Base-by-base conservation (phyloP, 352 stramenopile genomes). In the Thalassiosira exigua region DNA sequence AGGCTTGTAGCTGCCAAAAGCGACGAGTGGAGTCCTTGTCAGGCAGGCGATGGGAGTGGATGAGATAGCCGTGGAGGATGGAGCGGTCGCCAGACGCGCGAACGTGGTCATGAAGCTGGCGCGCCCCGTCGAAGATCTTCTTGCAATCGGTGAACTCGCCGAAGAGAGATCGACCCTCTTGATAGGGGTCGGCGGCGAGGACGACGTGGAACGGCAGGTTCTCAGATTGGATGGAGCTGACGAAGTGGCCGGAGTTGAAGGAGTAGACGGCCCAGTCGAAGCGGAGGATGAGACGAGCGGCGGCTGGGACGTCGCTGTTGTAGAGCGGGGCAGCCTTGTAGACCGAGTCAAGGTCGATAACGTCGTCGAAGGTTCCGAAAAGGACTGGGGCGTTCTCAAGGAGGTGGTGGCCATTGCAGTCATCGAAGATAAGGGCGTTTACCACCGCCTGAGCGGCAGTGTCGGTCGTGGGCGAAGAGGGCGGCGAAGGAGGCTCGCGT, bases 211-310 rank as follows among this genome's bases (percentile, higher is more conserved):
- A 68, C 26, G 59, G 59, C 17, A 56, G 22, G 11, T 1, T 2
- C 21, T 41, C 2, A 2, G n/a, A n/a, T 2, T 22, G 21, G 1
- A 56, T 32, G 33, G 36, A 4, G 17, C 1, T 2, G 19, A 33
- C n/a, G 19, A 54, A 56, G 26, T 68, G 59, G n/a, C 59, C 59
- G 30, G 39, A 57, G 30, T 68, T 68, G 41, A 68, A 68, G 21
- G 26, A 27, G 22, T 69, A 81, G 0, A 75, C 32, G 3, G 59
- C 62, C 72, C 62, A 75, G 17, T n/a, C 4, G 32, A 70, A 75
- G 4, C 5, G 14, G 5, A 21, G 4, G 5, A 53, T 21, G 7
- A 5, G 11, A 19, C n/a, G 4, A 5, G 44, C 44, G 14, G 19
- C 9, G 9, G 19, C 2, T 0, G 50, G 5, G 4, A 79, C 4